Evolutionary conservation across 805 yeast genomes (phyloP).

Genomic region (Saccharomycodes ludwigii): DNA sequence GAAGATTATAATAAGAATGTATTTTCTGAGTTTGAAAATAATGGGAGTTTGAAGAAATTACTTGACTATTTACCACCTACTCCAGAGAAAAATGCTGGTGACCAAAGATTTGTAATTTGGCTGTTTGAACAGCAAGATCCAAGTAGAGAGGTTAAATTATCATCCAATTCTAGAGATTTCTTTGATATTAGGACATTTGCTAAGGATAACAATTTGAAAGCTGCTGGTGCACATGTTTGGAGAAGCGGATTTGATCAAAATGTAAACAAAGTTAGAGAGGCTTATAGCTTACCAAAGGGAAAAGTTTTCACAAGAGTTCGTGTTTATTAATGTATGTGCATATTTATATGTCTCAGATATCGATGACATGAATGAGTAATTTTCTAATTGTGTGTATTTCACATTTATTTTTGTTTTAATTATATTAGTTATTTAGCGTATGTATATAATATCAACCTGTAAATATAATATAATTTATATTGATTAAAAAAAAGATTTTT

Average conservation of each 20-base stretch:
- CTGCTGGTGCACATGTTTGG: constrained; percentile 91
- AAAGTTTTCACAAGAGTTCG: constrained; percentile 61
- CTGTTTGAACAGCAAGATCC: constrained; percentile 59
- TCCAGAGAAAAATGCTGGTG: constrained; percentile 80
- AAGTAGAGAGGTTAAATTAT: too few species aligned
- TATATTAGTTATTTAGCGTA: too few species aligned
- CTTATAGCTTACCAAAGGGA: constrained; percentile 66
- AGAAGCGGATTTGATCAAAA: constrained; percentile 74
- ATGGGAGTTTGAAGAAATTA: constrained; percentile 28
- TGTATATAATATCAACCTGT: too few species aligned
- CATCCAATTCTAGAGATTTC: constrained; percentile 23
- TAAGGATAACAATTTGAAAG: constrained; percentile 38
- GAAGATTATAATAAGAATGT: constrained; percentile 40
- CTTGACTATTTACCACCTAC: constrained; percentile 65
- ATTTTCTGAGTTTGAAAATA: constrained; percentile 31
- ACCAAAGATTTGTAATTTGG: constrained; percentile 81
- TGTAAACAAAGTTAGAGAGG: constrained; percentile 52
- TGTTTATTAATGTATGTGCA: too few species aligned
- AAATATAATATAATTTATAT: too few species aligned
- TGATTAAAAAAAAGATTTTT: too few species aligned
- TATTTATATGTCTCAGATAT: background rate
- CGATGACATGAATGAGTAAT: too few species aligned
- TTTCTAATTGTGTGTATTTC: too few species aligned
- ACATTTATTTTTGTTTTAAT: too few species aligned
- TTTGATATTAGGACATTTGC: constrained; percentile 70